Conservation (phyloP, 2,329 filamentous ascomycete species). For the Alternaria alternata region DNA sequence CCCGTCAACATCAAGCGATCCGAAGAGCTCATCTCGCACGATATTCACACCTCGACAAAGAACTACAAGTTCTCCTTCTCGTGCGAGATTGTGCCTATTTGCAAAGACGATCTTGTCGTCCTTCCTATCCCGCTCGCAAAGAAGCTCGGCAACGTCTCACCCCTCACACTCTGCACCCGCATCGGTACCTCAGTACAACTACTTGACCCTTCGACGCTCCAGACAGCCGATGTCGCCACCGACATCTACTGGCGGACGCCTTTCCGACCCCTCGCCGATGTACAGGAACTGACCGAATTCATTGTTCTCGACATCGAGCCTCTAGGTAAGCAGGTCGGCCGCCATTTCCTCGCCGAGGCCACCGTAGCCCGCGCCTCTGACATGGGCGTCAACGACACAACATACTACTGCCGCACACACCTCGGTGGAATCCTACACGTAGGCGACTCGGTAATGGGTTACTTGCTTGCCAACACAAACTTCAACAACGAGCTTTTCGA, state of each 20-base stretch:
- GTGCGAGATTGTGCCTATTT: conserved; percentile 88
- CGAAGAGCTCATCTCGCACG: conserved; percentile 93
- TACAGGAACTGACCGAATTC: conserved; percentile 87
- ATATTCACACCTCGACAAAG: conserved; percentile 87
- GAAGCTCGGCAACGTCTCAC: conserved; percentile 85
- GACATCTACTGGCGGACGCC: conserved; percentile 90
- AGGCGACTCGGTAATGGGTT: conserved; percentile 95
- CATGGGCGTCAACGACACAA: conserved; percentile 83
- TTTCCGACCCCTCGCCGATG: conserved; percentile 83
- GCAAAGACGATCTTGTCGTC: conserved; percentile 96
- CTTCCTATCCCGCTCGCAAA: conserved; percentile 90
- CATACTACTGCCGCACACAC: conserved; percentile 90
- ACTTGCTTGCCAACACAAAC: conserved; percentile 85
- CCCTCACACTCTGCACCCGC: conserved; percentile 83
- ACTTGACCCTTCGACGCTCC: conserved; percentile 87
- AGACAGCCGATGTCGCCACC: conserved; percentile 84
- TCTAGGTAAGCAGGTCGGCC: conserved; percentile 76
- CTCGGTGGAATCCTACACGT: conserved; percentile 84
- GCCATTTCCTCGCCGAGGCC: conserved; percentile 84
- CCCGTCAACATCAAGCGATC: conserved; percentile 83
- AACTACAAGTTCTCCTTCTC: conserved; percentile 96
- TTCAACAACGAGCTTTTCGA: conserved; percentile 92
- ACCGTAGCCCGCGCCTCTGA: conserved; percentile 89
- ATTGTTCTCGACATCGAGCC: conserved; percentile 94
- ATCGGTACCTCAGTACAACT: conserved; percentile 91